These are phyloP conservation scores for Candida anglica DNA, from an alignment of 805 yeast genomes.

Conservation along the genomic window DNA sequence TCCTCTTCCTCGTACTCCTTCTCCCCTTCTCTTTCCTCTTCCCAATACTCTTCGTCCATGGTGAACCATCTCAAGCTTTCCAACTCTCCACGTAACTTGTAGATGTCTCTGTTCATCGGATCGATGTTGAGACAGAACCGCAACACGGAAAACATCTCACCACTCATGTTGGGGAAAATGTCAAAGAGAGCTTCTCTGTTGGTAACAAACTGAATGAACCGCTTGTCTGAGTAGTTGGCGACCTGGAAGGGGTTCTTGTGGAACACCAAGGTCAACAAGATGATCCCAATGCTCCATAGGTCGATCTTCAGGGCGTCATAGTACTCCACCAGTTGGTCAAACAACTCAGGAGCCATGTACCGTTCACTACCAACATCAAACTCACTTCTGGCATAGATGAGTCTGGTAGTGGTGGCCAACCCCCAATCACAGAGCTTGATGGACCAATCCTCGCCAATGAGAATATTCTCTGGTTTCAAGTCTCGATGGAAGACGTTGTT, in stretches of 20 bases:
- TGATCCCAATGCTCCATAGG: slow-evolving; percentile 86
- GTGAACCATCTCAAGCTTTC: slow-evolving; percentile 63
- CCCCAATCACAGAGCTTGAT: slow-evolving; percentile 60
- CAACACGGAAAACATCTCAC: slow-evolving; percentile 80
- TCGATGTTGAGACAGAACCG: slow-evolving; percentile 77
- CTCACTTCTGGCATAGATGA: slow-evolving; percentile 50
- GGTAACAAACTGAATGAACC: slow-evolving; percentile 80
- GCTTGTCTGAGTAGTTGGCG: slow-evolving; percentile 75
- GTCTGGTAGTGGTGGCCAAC: slow-evolving; percentile 47
- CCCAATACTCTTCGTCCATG: slow-evolving; percentile 63
- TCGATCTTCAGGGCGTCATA: slow-evolving; percentile 83
- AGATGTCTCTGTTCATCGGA: slow-evolving; percentile 76
- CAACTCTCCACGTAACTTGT: slow-evolving; percentile 57
- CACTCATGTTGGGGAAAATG: slow-evolving; percentile 84
- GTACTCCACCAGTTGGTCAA: slow-evolving; percentile 53
- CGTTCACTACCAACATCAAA: slow-evolving; percentile 88
- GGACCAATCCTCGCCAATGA: slow-evolving; percentile 53
- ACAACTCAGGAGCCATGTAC: slow-evolving; percentile 92
- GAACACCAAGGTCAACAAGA: slow-evolving; percentile 78
- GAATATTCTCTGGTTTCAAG: slow-evolving; percentile 54
- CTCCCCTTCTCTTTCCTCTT: slow-evolving; percentile 49
- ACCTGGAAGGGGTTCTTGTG: slow-evolving; percentile 83
- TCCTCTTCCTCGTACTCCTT: slow-evolving; percentile 23
- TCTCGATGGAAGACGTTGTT: slow-evolving; percentile 51
- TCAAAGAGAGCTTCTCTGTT: slow-evolving; percentile 89